Base-by-base conservation (phyloP, 768 basidiomycete genomes). In the Lenzites betulinus region DNA sequence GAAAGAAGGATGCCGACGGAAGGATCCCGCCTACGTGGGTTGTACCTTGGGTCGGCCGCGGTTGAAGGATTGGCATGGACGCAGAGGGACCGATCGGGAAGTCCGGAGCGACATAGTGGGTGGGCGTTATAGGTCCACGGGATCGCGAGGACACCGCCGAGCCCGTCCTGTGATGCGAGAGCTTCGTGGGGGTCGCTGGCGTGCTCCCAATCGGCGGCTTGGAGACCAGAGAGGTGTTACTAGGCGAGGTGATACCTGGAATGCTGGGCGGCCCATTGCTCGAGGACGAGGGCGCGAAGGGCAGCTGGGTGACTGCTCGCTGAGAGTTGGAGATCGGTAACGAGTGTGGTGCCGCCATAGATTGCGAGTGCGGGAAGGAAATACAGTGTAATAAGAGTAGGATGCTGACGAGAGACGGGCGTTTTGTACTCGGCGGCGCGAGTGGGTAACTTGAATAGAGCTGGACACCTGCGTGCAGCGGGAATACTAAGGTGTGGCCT, bases 1-100 rank as follows among this genome's bases (percentile, higher is more conserved):
- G 83, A 69, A 92, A 92, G 76, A 93, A 92, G 7, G 88, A 87
- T 5, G 89, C 83, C 11, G 90, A 86, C 16, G 92, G 90, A 56
- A 87, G 84, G 20, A 92, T 88, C 33, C 89, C 90, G 44, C 84
- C 83, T 13, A 86, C 86, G 71, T 91, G 88, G 0, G 88, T 87
- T 1, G 59, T 59, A 39, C 52, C 59, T 36, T 54, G 51, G 35
- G 60, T 50, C 13, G 66, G 56, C 15, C 67, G 63, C 5, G 68
- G 68, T 50, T 66, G 65, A 38, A 66, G 54, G 16, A 64, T 28
- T 4, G 68, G 70, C 33, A 67, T 28, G 18, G 68, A 60, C 30
- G 66, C 52, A 30, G 70, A 65, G 16, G 67, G 52, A 20, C 60
- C 58, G 44, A 68, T 51, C 18, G 64, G 66, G 6, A 66, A 52